Evolutionary conservation across 768 basidiomycete genomes (phyloP).

Genomic region (Boletus rufocinnamomeus): DNA sequence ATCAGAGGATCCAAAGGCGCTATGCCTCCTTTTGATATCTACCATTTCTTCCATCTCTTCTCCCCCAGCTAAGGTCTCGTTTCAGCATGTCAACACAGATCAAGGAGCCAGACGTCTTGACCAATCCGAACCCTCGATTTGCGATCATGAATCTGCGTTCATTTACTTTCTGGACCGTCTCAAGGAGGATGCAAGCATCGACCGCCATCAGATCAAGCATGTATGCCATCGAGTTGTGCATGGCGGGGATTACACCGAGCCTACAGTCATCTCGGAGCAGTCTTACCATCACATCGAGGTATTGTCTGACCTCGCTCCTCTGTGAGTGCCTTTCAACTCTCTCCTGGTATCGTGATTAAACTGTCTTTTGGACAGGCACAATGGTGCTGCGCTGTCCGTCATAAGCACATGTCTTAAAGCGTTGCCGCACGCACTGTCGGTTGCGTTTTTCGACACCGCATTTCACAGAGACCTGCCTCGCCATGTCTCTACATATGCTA

Average conservation of each 20-base stretch:
- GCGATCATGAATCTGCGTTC: constrained; percentile 65
- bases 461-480: constrained; percentile 78
- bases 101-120: constrained; percentile 22
- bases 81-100: constrained; percentile 25
- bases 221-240: constrained; percentile 87
- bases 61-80: constrained; percentile 54
- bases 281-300: constrained; percentile 72
- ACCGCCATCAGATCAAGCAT: constrained; percentile 46
- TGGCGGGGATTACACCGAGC: constrained; percentile 75
- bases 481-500: constrained; percentile 79
- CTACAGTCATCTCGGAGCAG: constrained; percentile 65
- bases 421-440: constrained; percentile 67
- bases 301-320: constrained; percentile 78
- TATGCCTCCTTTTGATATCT: constrained; percentile 50
- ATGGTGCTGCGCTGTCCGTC: constrained; percentile 60
- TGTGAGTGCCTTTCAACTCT: constrained; percentile 47
- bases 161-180: constrained; percentile 56
- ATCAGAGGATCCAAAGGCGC: constrained; percentile 32
- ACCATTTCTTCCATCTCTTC: constrained; percentile 60
- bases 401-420: constrained; percentile 60
- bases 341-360: neutral
- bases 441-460: constrained; percentile 88
- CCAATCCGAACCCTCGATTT: constrained; percentile 38
- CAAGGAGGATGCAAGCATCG: constrained; percentile 42
- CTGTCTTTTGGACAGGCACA: constrained; percentile 46